Conservation (phyloP, 2,329 filamentous ascomycete genomes). For the Pleoardoris graminearum region DNA sequence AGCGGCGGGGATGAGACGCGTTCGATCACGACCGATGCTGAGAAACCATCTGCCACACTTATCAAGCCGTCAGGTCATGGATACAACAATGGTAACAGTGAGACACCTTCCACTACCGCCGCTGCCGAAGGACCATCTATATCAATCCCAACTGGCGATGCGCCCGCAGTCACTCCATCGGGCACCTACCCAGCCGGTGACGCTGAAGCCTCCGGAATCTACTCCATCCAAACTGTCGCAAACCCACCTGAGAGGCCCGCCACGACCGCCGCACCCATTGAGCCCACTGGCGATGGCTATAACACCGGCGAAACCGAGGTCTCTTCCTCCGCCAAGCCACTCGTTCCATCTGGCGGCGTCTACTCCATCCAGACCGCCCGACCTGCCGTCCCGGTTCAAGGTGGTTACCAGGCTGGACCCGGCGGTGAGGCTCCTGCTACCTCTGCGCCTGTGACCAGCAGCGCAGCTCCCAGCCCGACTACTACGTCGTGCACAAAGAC, state of each 20-base stretch:
- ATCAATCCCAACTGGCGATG: not conserved
- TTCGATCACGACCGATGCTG: not conserved
- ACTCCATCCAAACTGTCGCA: conserved; percentile 2
- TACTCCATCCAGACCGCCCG: not conserved
- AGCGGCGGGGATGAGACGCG: not conserved
- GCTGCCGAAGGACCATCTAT: not conserved
- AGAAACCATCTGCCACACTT: not conserved
- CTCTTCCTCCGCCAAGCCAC: not conserved
- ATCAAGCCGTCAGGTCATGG: not conserved
- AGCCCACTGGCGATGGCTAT: not conserved
- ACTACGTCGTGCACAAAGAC: conserved; percentile 1
- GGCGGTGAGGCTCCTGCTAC: not conserved
- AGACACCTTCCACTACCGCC: not conserved
- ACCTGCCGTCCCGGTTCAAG: not conserved
- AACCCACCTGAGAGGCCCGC: not conserved
- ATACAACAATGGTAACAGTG: not conserved
- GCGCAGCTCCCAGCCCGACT: not conserved
- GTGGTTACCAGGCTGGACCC: not conserved
- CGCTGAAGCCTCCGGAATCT: not conserved
- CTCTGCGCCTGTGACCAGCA: not conserved
- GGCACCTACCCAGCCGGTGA: not conserved
- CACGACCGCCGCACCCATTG: not conserved
- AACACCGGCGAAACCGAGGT: not conserved
- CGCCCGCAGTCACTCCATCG: not conserved
- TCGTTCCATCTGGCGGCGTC: not conserved